These are phyloP conservation scores for Aphanomyces stellatus DNA, from an alignment of 352 stramenopile genomes.

Conservation along the genomic window DNA sequence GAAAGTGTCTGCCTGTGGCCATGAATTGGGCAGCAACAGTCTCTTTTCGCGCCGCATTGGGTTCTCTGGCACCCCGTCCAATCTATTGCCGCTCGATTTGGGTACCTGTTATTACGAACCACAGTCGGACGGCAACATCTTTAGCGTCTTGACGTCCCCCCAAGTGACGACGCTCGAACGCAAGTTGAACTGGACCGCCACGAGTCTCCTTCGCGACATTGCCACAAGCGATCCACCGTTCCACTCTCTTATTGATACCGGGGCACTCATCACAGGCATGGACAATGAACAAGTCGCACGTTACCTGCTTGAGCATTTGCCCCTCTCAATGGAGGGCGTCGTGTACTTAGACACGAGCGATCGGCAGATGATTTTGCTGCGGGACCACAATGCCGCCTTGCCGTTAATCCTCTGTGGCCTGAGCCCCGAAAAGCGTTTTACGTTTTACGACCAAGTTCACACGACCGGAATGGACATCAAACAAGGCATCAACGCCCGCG, in stretches of 20 bases:
- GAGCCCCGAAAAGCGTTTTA: conserved; percentile 78
- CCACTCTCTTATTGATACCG: conserved; percentile 88
- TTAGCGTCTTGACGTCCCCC: conserved; percentile 93
- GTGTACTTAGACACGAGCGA: conserved; percentile 88
- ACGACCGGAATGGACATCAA: conserved; percentile 92
- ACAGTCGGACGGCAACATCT: conserved; percentile 97
- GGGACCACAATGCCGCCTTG: conserved; percentile 92
- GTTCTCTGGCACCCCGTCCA: conserved; percentile 98
- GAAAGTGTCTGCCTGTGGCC: conserved; percentile 98
- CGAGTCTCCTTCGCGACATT: conserved; percentile 71
- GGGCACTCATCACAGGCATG: conserved; percentile 86
- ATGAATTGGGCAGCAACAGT: conserved; percentile 98
- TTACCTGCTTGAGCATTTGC: conserved; percentile 70
- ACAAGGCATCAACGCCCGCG: conserved; percentile 79
- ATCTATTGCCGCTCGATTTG: conserved; percentile 98
- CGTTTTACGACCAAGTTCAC: conserved; percentile 93
- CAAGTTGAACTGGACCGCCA: conserved; percentile 75
- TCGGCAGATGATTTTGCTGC: conserved; percentile 88
- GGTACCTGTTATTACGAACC: conserved; percentile 98
- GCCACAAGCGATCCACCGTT: conserved; percentile 56
- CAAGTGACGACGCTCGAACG: conserved; percentile 83
- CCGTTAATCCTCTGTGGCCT: conserved; percentile 86
- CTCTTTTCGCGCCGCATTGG: conserved; percentile 96
- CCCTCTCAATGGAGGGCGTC: conserved; percentile 76
- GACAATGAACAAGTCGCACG: conserved; percentile 83